Evolutionary conservation across 2,329 filamentous ascomycete genomes (phyloP).

Genomic region (Calonectria ilicicola): DNA sequence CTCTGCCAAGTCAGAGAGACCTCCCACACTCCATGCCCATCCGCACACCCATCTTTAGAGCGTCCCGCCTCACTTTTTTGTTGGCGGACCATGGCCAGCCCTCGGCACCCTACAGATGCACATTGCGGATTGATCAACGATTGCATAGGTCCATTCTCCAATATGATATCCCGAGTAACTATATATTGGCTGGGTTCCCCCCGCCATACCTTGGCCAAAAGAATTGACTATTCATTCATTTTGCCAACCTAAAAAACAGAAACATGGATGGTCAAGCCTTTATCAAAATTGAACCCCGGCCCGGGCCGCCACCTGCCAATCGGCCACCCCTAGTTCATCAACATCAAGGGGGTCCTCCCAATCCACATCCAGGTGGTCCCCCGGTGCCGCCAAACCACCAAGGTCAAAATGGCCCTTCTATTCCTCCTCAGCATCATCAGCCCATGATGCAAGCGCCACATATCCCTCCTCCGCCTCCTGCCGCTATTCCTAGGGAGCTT

Average conservation of each 20-base stretch:
- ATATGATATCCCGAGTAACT: neutral
- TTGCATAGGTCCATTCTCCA: neutral
- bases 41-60: neutral
- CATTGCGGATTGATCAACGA: neutral
- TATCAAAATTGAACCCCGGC: neutral
- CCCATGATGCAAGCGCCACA: conserved; percentile 19
- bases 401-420: neutral
- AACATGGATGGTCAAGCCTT: conserved; percentile 3
- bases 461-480: conserved; percentile 29
- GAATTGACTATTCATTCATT: neutral
- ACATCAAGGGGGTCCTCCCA: neutral
- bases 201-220: neutral
- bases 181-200: conserved; percentile 12
- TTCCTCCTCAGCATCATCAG: conserved; percentile 2
- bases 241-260: neutral
- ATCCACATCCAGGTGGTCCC: conserved; percentile 3
- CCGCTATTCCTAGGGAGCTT: conserved; percentile 31
- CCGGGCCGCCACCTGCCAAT: conserved; percentile 8
- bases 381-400: conserved; percentile 16
- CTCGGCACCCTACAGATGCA: neutral
- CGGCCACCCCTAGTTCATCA: neutral
- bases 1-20: conserved; percentile 1
- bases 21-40: conserved; percentile 4
- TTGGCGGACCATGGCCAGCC: neutral
- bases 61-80: conserved; percentile 23